Conservation (phyloP, 805 yeast genomes). For the Candida adriatica region DNA sequence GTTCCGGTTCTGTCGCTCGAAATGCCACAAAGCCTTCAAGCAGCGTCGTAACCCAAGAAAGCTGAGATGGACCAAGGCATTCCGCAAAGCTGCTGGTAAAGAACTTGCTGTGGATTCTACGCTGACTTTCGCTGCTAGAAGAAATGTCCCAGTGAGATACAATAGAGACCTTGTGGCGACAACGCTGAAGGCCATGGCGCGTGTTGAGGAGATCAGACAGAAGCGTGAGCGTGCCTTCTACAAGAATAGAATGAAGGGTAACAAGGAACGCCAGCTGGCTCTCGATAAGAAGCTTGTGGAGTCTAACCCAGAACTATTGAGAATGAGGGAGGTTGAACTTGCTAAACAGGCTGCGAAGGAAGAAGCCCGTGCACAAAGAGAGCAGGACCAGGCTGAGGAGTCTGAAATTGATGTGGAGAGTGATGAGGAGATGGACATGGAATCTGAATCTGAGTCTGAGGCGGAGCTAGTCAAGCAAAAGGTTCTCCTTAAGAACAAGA, state of each 20-base stretch:
- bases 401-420: constrained; percentile 58
- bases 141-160: constrained; percentile 96
- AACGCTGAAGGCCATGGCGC: constrained; percentile 89
- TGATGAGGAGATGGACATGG: constrained; percentile 30
- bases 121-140: constrained; percentile 91
- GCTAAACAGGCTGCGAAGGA: constrained; percentile 67
- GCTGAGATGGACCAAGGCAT: constrained; percentile 97
- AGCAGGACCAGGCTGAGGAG: constrained; percentile 39
- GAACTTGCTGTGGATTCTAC: constrained; percentile 97
- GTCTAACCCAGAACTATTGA: constrained; percentile 80
- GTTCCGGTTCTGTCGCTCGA: constrained; percentile 94
- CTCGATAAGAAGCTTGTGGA: constrained; percentile 86
- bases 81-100: constrained; percentile 98
- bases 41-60: constrained; percentile 98
- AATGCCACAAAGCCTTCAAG: constrained; percentile 95
- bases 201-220: constrained; percentile 92
- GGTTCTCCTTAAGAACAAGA: constrained; percentile 26
- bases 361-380: constrained; percentile 50
- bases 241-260: constrained; percentile 98
- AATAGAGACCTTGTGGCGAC: constrained; percentile 94
- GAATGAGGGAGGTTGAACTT: constrained; percentile 89
- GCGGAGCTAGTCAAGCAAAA: constrained; percentile 42
- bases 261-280: constrained; percentile 78
- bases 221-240: constrained; percentile 98
- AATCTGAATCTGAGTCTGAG: constrained; percentile 56